These are phyloP conservation scores for Takashimella koratensis DNA, from an alignment of 1,284 basidiomycete genomes.

Conservation along the genomic window DNA sequence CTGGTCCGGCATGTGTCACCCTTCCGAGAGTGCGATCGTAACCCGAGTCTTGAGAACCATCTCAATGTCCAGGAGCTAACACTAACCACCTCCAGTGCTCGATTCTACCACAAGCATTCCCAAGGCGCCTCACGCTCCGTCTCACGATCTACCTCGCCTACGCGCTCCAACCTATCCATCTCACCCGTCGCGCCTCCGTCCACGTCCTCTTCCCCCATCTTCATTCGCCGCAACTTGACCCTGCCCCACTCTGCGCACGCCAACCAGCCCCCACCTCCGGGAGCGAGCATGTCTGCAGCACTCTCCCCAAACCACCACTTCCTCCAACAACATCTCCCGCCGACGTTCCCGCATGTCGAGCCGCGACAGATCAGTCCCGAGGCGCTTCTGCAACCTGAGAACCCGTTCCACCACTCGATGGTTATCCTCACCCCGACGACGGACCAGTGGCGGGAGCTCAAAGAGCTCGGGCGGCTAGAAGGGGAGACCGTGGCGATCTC, in stretches of 20 bases:
- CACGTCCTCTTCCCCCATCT: slow-evolving; percentile 16
- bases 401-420: slow-evolving; percentile 15
- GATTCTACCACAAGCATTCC: slow-evolving; percentile 45
- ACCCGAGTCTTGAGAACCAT: too few species aligned
- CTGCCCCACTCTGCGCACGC: slow-evolving; percentile 16
- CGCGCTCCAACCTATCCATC: slow-evolving; percentile 18
- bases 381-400: not conserved
- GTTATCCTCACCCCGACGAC: slow-evolving; percentile 51
- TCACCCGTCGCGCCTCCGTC: slow-evolving; percentile 7
- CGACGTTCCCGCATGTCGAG: slow-evolving; percentile 29
- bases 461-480: slow-evolving; percentile 20
- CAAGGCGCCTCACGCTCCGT: slow-evolving; percentile 27
- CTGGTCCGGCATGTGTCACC: too few species aligned
- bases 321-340: slow-evolving; percentile 43
- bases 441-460: slow-evolving; percentile 48
- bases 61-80: too few species aligned
- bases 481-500: slow-evolving; percentile 8
- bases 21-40: too few species aligned
- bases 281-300: slow-evolving; percentile 19
- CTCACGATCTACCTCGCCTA: slow-evolving; percentile 35
- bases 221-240: slow-evolving; percentile 20
- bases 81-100: slow-evolving; percentile 29
- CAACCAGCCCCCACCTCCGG: slow-evolving; percentile 8
- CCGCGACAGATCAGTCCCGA: slow-evolving; percentile 10
- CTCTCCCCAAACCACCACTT: slow-evolving; percentile 44